These are phyloP conservation scores for Cyberlindnera japonica DNA, from an alignment of 805 yeast species.

Conservation along the genomic window DNA sequence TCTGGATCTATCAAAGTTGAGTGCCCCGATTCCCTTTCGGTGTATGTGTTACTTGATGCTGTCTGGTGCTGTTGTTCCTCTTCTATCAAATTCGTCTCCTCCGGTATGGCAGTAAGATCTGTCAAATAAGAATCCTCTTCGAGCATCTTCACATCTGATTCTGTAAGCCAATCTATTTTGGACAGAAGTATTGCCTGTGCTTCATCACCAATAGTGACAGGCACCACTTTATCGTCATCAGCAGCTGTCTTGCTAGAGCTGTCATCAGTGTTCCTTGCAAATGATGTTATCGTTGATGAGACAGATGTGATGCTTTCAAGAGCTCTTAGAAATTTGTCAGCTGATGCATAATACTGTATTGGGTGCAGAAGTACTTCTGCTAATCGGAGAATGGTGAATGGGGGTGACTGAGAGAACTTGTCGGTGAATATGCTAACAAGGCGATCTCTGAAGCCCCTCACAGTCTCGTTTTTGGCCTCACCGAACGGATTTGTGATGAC, in stretches of 20 bases:
- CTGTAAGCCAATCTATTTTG: constrained; percentile 27
- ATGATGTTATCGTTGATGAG: constrained; percentile 15
- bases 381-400: constrained; percentile 46
- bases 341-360: constrained; percentile 33
- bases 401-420: constrained; percentile 28
- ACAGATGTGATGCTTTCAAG: constrained; percentile 28
- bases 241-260: too few species aligned
- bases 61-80: constrained; percentile 2
- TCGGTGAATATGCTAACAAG: constrained; percentile 6
- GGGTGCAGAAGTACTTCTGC: constrained; percentile 47
- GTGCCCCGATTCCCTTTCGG: too few species aligned
- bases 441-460: constrained; percentile 10
- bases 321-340: constrained; percentile 44
- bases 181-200: constrained; percentile 21
- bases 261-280: constrained; percentile 6
- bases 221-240: constrained; percentile 3
- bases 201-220: constrained; percentile 18
- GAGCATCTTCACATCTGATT: constrained; percentile 20
- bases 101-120: constrained; percentile 12
- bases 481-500: constrained; percentile 13
- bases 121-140: constrained; percentile 20
- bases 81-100: constrained; percentile 2
- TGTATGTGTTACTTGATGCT: constrained; percentile 5
- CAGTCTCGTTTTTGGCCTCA: constrained; percentile 1
- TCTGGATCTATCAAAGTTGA: too few species aligned